These are phyloP conservation scores for Tylopilus intermedius DNA, from an alignment of 768 basidiomycete genomes.

Conservation along the genomic window DNA sequence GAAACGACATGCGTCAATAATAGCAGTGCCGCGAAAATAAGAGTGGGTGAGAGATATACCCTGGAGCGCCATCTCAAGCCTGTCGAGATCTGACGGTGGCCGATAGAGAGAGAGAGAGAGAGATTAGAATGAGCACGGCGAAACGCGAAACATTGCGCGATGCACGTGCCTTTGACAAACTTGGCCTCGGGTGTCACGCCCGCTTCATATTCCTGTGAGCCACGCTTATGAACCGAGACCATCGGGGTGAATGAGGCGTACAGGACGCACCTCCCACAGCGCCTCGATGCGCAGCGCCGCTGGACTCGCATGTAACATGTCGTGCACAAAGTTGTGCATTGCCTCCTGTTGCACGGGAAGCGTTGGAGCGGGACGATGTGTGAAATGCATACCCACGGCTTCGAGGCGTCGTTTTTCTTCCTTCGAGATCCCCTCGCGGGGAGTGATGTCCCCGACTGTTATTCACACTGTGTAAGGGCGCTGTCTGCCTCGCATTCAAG, in stretches of 20 bases:
- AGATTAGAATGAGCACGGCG: neutral
- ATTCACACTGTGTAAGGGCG: neutral
- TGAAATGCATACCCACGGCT: constrained; percentile 39
- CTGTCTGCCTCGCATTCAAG: neutral
- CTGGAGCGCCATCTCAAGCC: constrained; percentile 86
- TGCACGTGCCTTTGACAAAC: constrained; percentile 74
- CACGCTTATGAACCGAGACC: no score
- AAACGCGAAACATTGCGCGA: neutral
- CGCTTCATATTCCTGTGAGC: constrained; percentile 74
- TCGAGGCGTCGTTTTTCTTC: constrained; percentile 76
- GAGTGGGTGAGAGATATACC: constrained; percentile 34
- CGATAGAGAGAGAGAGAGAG: neutral
- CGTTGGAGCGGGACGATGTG: neutral
- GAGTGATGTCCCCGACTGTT: constrained; percentile 89
- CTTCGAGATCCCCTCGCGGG: constrained; percentile 80
- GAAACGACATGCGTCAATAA: neutral
- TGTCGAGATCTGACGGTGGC: constrained; percentile 60
- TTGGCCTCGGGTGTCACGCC: constrained; percentile 66
- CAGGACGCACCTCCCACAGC: constrained; percentile 54
- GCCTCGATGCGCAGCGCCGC: constrained; percentile 62
- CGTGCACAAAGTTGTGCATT: constrained; percentile 84
- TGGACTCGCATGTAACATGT: constrained; percentile 78
- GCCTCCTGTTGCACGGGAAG: constrained; percentile 53
- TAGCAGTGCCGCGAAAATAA: no score
- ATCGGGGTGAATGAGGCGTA: no score